Evolutionary conservation across 371 early-diverging fungal genomes (phyloP), one percentile per base, ranked within the genome.

Genomic region (Nematocida homosporus): DNA sequence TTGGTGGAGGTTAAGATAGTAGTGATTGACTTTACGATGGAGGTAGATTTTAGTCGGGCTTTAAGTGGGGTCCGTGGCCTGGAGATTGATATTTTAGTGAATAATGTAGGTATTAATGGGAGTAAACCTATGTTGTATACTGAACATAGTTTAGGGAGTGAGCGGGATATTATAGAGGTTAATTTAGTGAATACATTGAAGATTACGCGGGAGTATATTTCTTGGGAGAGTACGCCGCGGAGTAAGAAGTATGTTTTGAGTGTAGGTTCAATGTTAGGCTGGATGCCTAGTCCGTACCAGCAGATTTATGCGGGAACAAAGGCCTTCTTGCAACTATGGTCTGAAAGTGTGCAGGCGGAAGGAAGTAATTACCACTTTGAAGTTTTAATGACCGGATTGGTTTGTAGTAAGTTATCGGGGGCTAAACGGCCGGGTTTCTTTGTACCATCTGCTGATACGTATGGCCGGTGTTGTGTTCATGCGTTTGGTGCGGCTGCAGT

Each of bases 251-350:
- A 93, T 80, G 90, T 97, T 61, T 83, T 96, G 76, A 94, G 92
- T 85, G 83, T 90, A 57, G 95, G 95, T 13, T 94, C 95, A 27
- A 89, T 93, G 80, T 88, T 92, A 44, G 93, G 92, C 30, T 83
- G 89, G 35, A 84, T 91, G 30, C 90, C 95, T 42, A 88, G 89
- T 16, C 93, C 94, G 30, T 88, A 88, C 81, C 86, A 93, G 66
- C 87, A 92, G 42, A 88, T 90, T 32, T 96, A 96, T 86, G 90
- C 92, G 64, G 93, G 90, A 32, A 88, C 91, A 65, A 95, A 95
- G 83, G 88, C 93, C 0, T 94, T 93, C 85, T 85, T 95, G 66
- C 88, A 89, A 53, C 87, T 87, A 65, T 95, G 90, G 88, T 89
- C 92, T 55, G 89, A 89, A 82, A 89, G 92, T 23, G 85, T 95